phyloP scores from a whole-genome alignment of 345 rosid species.

The Draba incana region DNA sequence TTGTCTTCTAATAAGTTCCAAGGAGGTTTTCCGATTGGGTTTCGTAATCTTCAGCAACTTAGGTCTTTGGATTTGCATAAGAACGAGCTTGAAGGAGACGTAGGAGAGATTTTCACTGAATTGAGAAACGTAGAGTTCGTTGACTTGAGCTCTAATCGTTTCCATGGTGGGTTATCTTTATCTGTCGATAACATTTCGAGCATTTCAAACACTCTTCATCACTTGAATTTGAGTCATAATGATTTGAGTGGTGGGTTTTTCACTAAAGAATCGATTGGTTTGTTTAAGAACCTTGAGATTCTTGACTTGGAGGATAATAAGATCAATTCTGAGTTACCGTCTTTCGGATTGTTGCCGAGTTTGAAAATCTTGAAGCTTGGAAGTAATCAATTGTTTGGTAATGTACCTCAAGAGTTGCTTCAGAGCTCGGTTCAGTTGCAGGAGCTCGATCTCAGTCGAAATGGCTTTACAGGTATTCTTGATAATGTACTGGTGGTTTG shows the following conservation, averaged over 20 bases:
- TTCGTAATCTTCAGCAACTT: slow-evolving; percentile 79
- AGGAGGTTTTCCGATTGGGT: slow-evolving; percentile 70
- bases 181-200: slow-evolving; percentile 60
- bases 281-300: slow-evolving; percentile 70
- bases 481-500: no score
- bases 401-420: slow-evolving; percentile 65
- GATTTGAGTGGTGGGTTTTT: slow-evolving; percentile 59
- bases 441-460: slow-evolving; percentile 88
- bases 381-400: slow-evolving; percentile 66
- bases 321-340: slow-evolving; percentile 68
- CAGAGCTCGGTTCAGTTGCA: slow-evolving; percentile 55
- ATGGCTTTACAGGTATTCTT: slow-evolving; percentile 76
- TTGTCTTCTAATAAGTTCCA: slow-evolving; percentile 66
- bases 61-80: slow-evolving; percentile 68
- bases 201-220: slow-evolving; percentile 65
- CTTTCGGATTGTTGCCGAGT: slow-evolving; percentile 57
- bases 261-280: slow-evolving; percentile 49
- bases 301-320: slow-evolving; percentile 61
- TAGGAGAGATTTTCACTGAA: slow-evolving; percentile 54
- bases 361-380: slow-evolving; percentile 63
- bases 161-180: slow-evolving; percentile 59
- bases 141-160: slow-evolving; percentile 76
- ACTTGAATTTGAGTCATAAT: slow-evolving; percentile 74
- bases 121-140: slow-evolving; percentile 71
- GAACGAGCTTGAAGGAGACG: slow-evolving; percentile 62